A percentile compares a stretch with the other conserved stretches of the same genome.
phyloP scores from a whole-genome alignment of 768 basidiomycete species.

The Coprinopsis sp. region DNA sequence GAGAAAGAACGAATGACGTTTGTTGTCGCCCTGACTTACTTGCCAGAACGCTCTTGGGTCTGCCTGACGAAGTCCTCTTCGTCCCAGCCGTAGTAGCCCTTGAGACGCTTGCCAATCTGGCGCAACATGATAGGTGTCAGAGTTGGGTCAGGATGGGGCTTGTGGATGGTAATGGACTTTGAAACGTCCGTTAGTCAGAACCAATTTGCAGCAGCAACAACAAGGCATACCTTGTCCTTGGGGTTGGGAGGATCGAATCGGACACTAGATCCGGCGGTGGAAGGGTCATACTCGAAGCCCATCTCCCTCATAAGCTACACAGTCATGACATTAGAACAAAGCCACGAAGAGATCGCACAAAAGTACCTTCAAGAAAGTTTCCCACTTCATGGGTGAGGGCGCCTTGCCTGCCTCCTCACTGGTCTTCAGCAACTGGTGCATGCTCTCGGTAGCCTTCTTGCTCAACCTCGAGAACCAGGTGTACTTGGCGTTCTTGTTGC shows the following conservation, averaged over 20 bases:
- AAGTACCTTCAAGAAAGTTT: constrained; percentile 65
- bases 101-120: constrained; percentile 53
- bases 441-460: constrained; percentile 52
- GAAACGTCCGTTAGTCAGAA: constrained; percentile 1
- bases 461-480: constrained; percentile 54
- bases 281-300: constrained; percentile 70
- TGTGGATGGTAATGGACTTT: constrained; percentile 73
- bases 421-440: constrained; percentile 63
- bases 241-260: constrained; percentile 71
- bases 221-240: constrained; percentile 32
- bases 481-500: constrained; percentile 40
- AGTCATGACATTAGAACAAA: not conserved
- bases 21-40: not conserved
- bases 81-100: constrained; percentile 64
- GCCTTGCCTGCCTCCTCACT: constrained; percentile 53
- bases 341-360: not conserved
- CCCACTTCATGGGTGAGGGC: constrained; percentile 67
- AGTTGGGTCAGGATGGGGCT: constrained; percentile 74
- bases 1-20: not conserved
- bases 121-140: constrained; percentile 46
- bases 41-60: not conserved
- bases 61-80: constrained; percentile 38
- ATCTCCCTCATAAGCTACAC: constrained; percentile 71
- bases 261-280: constrained; percentile 78
- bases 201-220: not conserved